Percentiles rank a stretch among this genome's conserved stretches.
These are phyloP conservation scores for Trichoderma lentiforme DNA, from an alignment of 2,329 filamentous ascomycete species.

Conservation along the genomic window DNA sequence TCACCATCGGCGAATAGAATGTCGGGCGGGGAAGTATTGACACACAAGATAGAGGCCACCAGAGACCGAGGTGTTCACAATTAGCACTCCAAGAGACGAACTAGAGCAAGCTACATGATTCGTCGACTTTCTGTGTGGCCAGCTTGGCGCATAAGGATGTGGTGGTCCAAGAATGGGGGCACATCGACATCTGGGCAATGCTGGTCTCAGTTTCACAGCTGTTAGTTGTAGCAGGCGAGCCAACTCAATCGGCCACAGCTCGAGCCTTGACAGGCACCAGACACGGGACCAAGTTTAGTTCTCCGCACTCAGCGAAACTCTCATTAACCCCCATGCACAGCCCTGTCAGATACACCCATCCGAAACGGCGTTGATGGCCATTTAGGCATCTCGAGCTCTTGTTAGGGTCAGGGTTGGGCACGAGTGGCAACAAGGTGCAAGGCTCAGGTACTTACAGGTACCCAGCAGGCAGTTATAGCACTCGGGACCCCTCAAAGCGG, in stretches of 20 bases:
- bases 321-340: not conserved
- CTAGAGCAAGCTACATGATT: not conserved
- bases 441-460: not conserved
- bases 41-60: not conserved
- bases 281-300: not conserved
- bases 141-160: not conserved
- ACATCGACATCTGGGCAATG: not conserved
- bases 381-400: not conserved
- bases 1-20: not conserved
- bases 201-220: not conserved
- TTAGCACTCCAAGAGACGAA: not conserved
- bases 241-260: not conserved
- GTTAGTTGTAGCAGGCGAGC: not conserved
- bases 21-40: not conserved
- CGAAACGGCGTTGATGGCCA: not conserved
- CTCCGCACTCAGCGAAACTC: not conserved
- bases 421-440: constrained; percentile 2
- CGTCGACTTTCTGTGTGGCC: not conserved
- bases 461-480: constrained; percentile 3
- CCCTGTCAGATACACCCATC: not conserved
- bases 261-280: not conserved
- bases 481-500: constrained; percentile 17
- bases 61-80: not conserved
- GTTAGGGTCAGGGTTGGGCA: constrained; percentile 1
- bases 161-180: not conserved